A percentile compares a stretch with the other conserved stretches of the same genome.
Conservation (phyloP, 2,329 filamentous ascomycete genomes). For the Cadophora sp. region DNA sequence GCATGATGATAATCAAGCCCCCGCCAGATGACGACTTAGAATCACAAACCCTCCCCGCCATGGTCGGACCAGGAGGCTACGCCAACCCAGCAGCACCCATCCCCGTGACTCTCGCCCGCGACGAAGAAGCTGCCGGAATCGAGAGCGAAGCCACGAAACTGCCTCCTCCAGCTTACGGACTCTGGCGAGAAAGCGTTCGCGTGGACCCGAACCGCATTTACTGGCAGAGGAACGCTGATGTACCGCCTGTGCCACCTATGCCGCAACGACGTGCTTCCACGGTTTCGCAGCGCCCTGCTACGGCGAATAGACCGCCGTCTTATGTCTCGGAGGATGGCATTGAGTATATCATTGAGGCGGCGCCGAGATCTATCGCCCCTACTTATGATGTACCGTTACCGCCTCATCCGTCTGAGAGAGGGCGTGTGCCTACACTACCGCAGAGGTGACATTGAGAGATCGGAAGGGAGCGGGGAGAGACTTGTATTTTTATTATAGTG, state of each 20-base stretch:
- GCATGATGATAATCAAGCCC: slow-evolving; percentile 63
- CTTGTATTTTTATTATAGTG: not conserved
- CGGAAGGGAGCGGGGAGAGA: too few species aligned
- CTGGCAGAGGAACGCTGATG: slow-evolving; percentile 71
- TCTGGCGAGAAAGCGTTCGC: slow-evolving; percentile 83
- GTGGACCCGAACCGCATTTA: slow-evolving; percentile 83
- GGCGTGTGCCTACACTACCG: slow-evolving; percentile 12
- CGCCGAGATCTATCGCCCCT: slow-evolving; percentile 63
- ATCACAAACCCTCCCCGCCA: slow-evolving; percentile 51
- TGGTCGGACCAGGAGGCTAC: slow-evolving; percentile 67
- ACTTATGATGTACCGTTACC: slow-evolving; percentile 53
- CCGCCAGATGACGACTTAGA: slow-evolving; percentile 45
- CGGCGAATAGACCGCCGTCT: slow-evolving; percentile 69
- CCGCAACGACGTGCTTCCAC: not conserved
- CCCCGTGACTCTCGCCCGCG: slow-evolving; percentile 74
- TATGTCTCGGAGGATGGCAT: slow-evolving; percentile 80
- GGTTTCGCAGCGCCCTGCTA: slow-evolving; percentile 35
- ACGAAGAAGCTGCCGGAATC: slow-evolving; percentile 71
- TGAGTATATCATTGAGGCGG: slow-evolving; percentile 73
- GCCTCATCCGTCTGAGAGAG: slow-evolving; percentile 56
- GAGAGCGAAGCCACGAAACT: slow-evolving; percentile 62
- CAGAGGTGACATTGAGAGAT: not conserved
- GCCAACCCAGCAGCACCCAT: slow-evolving; percentile 77
- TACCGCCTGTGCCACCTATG: slow-evolving; percentile 32
- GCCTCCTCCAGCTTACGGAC: slow-evolving; percentile 83